Percentiles rank a stretch among this genome's conserved stretches.
These are phyloP conservation scores for Ceratobasidium sp. DNA, from an alignment of 1,284 basidiomycete genomes.

Conservation along the genomic window DNA sequence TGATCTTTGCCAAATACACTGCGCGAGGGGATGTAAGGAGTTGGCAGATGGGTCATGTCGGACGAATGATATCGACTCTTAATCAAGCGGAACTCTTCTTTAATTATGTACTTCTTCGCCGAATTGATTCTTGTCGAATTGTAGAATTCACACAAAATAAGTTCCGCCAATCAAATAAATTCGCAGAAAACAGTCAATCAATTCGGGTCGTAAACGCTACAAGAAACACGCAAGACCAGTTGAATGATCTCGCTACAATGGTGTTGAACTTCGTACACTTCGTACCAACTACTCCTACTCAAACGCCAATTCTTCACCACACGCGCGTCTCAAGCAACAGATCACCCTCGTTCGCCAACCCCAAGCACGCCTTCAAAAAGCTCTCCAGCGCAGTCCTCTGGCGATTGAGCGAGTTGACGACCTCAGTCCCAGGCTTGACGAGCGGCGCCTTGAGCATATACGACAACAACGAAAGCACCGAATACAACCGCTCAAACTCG, in stretches of 20 bases:
- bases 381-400: conserved; percentile 95
- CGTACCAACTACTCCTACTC: conserved; percentile 14
- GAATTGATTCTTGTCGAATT: too few relatives aligned
- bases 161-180: neutral
- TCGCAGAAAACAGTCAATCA: neutral
- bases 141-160: too few relatives aligned
- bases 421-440: conserved; percentile 87
- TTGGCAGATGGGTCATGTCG: too few relatives aligned
- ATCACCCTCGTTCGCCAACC: conserved; percentile 83
- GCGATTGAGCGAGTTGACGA: conserved; percentile 94
- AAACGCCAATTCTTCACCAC: conserved; percentile 66
- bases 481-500: conserved; percentile 85
- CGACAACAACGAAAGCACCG: conserved; percentile 86
- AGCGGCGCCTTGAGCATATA: conserved; percentile 99
- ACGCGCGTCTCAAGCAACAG: conserved; percentile 86
- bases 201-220: neutral
- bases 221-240: conserved; percentile 16
- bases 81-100: too few relatives aligned
- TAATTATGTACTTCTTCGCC: too few relatives aligned
- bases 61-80: too few relatives aligned
- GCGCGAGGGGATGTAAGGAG: too few relatives aligned
- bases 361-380: conserved; percentile 93
- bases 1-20: too few relatives aligned
- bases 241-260: conserved; percentile 27
- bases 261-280: conserved; percentile 36